A percentile compares a stretch with the other conserved stretches of the same genome.
phyloP scores from a whole-genome alignment of 441 rosid genomes.

The Geranium incanum region DNA sequence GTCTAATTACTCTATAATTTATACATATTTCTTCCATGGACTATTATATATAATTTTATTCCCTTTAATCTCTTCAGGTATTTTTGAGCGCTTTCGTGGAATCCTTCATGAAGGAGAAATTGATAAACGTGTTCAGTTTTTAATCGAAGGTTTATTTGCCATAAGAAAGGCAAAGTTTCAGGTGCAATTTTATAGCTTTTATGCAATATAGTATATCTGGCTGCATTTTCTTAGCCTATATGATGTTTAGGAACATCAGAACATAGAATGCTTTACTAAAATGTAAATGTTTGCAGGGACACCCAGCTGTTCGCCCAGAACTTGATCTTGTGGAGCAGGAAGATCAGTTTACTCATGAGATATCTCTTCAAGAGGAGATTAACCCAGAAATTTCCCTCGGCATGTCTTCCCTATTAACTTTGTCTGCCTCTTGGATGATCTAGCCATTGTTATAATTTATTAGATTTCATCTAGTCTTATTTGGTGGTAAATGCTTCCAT shows the following conservation, averaged over 20 bases:
- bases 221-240: background rate
- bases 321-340: constrained; percentile 66
- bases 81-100: constrained; percentile 87
- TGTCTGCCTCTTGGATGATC: background rate
- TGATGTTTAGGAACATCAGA: background rate
- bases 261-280: constrained; percentile 11
- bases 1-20: background rate
- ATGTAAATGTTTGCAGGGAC: constrained; percentile 46
- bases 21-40: background rate
- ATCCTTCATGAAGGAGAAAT: constrained; percentile 96
- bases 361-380: constrained; percentile 60
- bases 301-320: constrained; percentile 86
- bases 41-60: background rate
- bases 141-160: constrained; percentile 86
- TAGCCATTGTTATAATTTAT: background rate
- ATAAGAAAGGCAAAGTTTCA: constrained; percentile 76
- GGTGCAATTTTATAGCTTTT: constrained; percentile 31
- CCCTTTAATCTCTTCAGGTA: constrained; percentile 40
- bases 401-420: constrained; percentile 22
- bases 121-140: constrained; percentile 81
- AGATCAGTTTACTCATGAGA: constrained; percentile 26
- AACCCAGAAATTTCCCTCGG: constrained; percentile 74
- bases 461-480: background rate
- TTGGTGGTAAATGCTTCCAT: constrained; percentile 9
- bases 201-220: background rate